Evolutionary conservation across 2,329 filamentous ascomycete species (phyloP), one percentile per base, ranked within the genome.

Genomic region (Ilyonectria sp.): DNA sequence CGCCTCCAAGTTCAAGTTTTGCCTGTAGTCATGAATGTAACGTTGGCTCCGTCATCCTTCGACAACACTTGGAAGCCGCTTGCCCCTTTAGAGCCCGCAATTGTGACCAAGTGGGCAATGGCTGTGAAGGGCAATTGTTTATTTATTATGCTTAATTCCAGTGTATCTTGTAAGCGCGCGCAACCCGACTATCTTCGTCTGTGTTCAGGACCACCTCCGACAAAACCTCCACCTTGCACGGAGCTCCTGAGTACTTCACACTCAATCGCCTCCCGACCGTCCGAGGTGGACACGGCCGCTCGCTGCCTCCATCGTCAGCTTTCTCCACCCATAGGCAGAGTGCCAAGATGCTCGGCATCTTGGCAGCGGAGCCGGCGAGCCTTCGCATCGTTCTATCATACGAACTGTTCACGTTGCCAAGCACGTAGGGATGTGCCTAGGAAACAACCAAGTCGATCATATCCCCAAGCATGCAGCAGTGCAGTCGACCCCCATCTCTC

Each of bases 341-440:
- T 60, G 71, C 71, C 71, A 73, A 73, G 71, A 64, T 58, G 57
- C 69, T 60, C 19, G 67, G 65, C 60, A 59, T n/a, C 71, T 73
- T 73, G 71, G 71, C 71, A 72, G 67, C 63, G 67, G 67, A 72
- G 69, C 47, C 52, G 17, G 33, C 52, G 44, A 10, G 44, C 58
- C 31, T 52, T 33, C 11, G 13, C 26, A 52, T 17, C 50, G 58
- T 66, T 31, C 15, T 13, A 15, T 57, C 54, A 57, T 57, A 57
- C 54, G 35, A 44, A 57, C 37, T 17, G 9, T 19, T n/a, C 17
- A 21, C 40, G 15, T 63, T 55, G 50, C 52, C 57, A 31, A 47
- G 46, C 26, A 11, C 21, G 26, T 11, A 72, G 47, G 68, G 65
- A 66, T 61, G 57, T 49, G 15, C 58, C 23, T 13, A 50, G 58